A percentile compares a stretch with the other conserved stretches of the same genome.
Evolutionary conservation across 306 rosid species (phyloP).

Genomic region (Parietaria judaica): DNA sequence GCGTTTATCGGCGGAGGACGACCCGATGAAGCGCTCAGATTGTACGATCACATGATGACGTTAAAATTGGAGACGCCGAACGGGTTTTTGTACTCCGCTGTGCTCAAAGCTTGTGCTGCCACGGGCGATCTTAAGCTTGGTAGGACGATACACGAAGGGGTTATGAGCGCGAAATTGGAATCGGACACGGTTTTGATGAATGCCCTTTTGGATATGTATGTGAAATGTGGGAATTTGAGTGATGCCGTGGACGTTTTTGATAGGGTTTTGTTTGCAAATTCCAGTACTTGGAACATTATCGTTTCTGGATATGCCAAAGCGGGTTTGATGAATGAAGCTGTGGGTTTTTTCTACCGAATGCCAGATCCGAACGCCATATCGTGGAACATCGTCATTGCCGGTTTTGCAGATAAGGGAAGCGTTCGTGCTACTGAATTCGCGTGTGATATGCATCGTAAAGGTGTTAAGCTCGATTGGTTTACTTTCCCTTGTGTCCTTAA

Average conservation of each 20-base stretch:
- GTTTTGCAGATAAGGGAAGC: slow-evolving; percentile 45
- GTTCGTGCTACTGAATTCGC: slow-evolving; percentile 37
- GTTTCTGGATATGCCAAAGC: slow-evolving; percentile 48
- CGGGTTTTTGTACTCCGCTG: slow-evolving; percentile 64
- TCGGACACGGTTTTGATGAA: slow-evolving; percentile 75
- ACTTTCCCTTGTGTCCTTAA: slow-evolving; percentile 75
- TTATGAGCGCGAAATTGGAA: slow-evolving; percentile 33
- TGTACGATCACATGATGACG: slow-evolving; percentile 40
- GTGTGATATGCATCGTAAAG: slow-evolving; percentile 48
- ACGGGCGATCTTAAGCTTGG: slow-evolving; percentile 49
- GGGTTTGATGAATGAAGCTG: slow-evolving; percentile 53
- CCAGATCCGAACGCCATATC: slow-evolving; percentile 51
- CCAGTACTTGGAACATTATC: slow-evolving; percentile 57
- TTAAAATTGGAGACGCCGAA: slow-evolving; percentile 48
- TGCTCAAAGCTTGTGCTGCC: slow-evolving; percentile 65
- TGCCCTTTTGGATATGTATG: slow-evolving; percentile 77
- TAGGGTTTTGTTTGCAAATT: slow-evolving; percentile 33
- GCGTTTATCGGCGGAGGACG: slow-evolving; percentile 46
- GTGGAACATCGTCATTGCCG: slow-evolving; percentile 79
- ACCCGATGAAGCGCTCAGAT: slow-evolving; percentile 41
- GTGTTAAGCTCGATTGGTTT: slow-evolving; percentile 54
- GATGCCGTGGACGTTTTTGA: slow-evolving; percentile 53
- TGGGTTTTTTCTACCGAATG: slow-evolving; percentile 49
- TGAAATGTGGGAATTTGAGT: slow-evolving; percentile 66
- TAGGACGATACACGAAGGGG: slow-evolving; percentile 35